A percentile compares a stretch with the other conserved stretches of the same genome.
Conservation (phyloP, 208 protist species). For the Vickermania ingenoplastis region DNA sequence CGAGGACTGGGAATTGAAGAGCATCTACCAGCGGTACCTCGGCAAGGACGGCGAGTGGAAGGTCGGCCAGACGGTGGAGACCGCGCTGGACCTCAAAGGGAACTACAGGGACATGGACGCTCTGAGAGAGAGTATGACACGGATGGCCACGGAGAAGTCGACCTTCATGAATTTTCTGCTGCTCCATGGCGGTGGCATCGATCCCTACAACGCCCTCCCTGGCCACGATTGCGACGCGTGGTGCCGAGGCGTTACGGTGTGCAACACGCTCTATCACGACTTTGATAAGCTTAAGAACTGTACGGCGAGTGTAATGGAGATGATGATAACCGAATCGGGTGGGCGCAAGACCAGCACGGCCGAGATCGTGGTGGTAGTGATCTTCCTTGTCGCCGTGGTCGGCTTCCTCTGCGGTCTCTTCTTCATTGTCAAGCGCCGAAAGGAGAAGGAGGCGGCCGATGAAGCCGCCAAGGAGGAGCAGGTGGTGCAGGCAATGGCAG, state of each 20-base stretch:
- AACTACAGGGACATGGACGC: not conserved
- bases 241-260: not conserved
- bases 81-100: slow-evolving; percentile 11
- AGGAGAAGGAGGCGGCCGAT: not conserved
- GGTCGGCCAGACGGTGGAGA: slow-evolving; percentile 18
- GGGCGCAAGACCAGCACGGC: not conserved
- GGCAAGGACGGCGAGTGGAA: slow-evolving; percentile 21
- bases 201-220: not conserved
- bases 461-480: not conserved
- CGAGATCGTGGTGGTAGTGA: not conserved
- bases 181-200: not conserved
- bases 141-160: not conserved
- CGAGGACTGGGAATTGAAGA: slow-evolving; percentile 5
- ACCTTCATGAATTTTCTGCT: not conserved
- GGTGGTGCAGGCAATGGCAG: not conserved
- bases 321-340: not conserved
- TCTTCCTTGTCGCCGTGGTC: not conserved
- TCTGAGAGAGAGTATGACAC: not conserved
- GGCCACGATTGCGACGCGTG: not conserved
- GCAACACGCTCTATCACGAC: not conserved
- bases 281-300: not conserved
- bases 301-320: not conserved
- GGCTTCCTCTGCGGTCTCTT: not conserved
- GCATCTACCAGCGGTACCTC: slow-evolving; percentile 23
- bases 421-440: not conserved